Conservation (phyloP, 495 filamentous ascomycete genomes). For the Aspergillus taichungensis region DNA sequence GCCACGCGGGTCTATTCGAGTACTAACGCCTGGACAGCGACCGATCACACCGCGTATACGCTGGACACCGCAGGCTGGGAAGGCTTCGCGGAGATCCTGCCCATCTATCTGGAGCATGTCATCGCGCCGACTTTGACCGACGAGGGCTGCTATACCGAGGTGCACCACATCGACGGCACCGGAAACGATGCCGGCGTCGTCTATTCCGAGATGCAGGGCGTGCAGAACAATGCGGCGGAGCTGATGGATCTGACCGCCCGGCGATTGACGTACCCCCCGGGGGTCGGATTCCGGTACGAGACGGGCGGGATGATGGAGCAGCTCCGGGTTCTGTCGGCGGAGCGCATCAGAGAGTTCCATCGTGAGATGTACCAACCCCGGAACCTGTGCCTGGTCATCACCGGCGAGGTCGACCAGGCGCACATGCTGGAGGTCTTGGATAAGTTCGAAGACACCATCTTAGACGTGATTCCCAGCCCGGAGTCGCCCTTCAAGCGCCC, state of each 20-base stretch:
- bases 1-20: slow-evolving; percentile 85
- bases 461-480: slow-evolving; percentile 66
- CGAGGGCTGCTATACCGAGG: slow-evolving; percentile 87
- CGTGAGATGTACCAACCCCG: slow-evolving; percentile 97
- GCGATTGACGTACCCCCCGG: slow-evolving; percentile 76
- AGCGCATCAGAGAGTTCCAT: slow-evolving; percentile 88
- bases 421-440: slow-evolving; percentile 75
- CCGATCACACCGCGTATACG: slow-evolving; percentile 94
- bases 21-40: slow-evolving; percentile 93
- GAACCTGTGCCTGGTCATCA: slow-evolving; percentile 83
- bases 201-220: slow-evolving; percentile 97
- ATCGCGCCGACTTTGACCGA: slow-evolving; percentile 88
- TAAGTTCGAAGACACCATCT: slow-evolving; percentile 78
- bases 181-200: slow-evolving; percentile 96
- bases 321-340: slow-evolving; percentile 72
- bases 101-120: slow-evolving; percentile 92
- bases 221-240: slow-evolving; percentile 73
- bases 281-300: slow-evolving; percentile 88
- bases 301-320: slow-evolving; percentile 95
- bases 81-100: slow-evolving; percentile 87
- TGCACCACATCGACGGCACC: slow-evolving; percentile 87
- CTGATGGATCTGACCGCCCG: slow-evolving; percentile 76
- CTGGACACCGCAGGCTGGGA: slow-evolving; percentile 94
- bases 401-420: slow-evolving; percentile 79
- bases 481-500: slow-evolving; percentile 74